These are phyloP conservation scores for Leptographium radiaticola DNA, from an alignment of 2,329 filamentous ascomycete genomes.

Conservation along the genomic window DNA sequence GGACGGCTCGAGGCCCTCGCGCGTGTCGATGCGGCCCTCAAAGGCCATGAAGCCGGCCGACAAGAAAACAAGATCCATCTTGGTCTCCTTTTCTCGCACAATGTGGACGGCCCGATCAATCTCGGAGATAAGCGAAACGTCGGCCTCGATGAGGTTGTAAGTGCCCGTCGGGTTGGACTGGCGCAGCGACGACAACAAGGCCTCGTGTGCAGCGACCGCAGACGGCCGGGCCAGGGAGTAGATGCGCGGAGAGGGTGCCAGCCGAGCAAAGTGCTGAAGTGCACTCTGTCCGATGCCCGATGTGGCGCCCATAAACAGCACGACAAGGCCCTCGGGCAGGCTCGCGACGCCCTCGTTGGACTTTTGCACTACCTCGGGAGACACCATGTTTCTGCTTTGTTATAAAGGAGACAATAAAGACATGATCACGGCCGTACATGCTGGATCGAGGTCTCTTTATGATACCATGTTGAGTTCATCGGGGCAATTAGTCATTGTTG, in stretches of 20 bases:
- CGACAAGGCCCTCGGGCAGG: conserved; percentile 27
- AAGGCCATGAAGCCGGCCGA: conserved; percentile 3
- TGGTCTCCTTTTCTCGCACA: conserved; percentile 33
- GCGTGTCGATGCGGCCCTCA: conserved; percentile 28
- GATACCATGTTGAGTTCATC: no score
- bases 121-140: conserved; percentile 31
- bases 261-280: conserved; percentile 28
- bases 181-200: conserved; percentile 27
- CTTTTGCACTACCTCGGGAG: no score
- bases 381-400: no score
- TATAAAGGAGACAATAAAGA: no score
- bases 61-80: conserved; percentile 23
- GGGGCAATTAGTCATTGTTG: no score
- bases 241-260: conserved; percentile 25
- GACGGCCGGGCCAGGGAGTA: conserved; percentile 36
- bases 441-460: no score
- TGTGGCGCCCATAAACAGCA: conserved; percentile 37
- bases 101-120: conserved; percentile 36
- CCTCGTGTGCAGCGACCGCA: conserved; percentile 23
- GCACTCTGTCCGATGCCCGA: conserved; percentile 36
- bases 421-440: no score
- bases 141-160: conserved; percentile 30
- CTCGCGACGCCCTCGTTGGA: conserved; percentile 21
- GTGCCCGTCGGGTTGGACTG: conserved; percentile 28
- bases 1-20: conserved; percentile 41